Percentiles rank a stretch among this genome's conserved stretches.
Conservation (phyloP, 2,329 filamentous ascomycete species). For the Venturia oleaginea region DNA sequence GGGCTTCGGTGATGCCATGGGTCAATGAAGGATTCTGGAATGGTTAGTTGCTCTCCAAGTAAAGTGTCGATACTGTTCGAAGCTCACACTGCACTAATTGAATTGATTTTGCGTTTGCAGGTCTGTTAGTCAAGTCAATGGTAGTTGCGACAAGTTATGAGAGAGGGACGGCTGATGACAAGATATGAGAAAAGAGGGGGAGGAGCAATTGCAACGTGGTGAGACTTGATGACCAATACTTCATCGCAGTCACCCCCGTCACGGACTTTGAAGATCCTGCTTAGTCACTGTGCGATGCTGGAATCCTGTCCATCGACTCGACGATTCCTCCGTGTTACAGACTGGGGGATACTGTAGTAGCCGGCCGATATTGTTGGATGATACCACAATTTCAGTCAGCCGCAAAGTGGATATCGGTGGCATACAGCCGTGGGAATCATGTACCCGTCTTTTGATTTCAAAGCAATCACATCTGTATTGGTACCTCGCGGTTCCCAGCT, state of each 20-base stretch:
- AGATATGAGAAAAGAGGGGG: not conserved
- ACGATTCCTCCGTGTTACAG: not conserved
- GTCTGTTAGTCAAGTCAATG: not conserved
- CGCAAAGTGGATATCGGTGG: too few species aligned
- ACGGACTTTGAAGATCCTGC: too few species aligned
- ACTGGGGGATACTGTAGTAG: too few species aligned
- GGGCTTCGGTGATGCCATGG: slow-evolving; percentile 16
- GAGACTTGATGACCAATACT: too few species aligned
- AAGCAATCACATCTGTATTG: too few species aligned
- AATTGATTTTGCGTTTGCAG: not conserved
- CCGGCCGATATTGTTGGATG: too few species aligned
- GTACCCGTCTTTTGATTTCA: too few species aligned
- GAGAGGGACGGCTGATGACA: not conserved
- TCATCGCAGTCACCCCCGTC: too few species aligned
- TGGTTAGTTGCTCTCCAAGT: not conserved
- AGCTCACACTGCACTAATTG: not conserved
- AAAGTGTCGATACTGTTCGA: too few species aligned
- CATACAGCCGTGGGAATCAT: too few species aligned
- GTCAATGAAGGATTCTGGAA: not conserved
- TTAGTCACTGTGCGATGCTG: not conserved
- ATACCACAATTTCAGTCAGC: too few species aligned
- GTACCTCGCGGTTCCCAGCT: too few species aligned
- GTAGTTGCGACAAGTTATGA: not conserved
- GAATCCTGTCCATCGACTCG: not conserved
- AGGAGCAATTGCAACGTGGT: not conserved